These are phyloP conservation scores for Trichoderma simmonsii DNA, from an alignment of 2,329 filamentous ascomycete species.

Conservation along the genomic window DNA sequence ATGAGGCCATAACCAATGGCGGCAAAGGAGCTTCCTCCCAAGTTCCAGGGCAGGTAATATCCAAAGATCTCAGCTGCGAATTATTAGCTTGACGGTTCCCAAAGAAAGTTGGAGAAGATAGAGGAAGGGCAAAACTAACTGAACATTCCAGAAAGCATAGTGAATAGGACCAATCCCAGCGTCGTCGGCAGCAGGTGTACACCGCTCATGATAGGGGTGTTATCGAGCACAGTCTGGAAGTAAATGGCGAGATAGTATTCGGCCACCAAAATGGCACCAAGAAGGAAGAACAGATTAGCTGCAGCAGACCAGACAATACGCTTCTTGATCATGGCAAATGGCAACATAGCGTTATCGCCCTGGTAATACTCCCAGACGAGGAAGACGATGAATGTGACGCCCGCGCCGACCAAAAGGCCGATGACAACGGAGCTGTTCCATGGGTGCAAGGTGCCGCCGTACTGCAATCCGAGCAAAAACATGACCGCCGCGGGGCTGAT, in stretches of 20 bases:
- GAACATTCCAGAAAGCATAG: constrained; percentile 28
- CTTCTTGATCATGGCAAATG: constrained; percentile 36
- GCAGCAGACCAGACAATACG: constrained; percentile 23
- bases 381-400: constrained; percentile 24
- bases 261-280: neutral
- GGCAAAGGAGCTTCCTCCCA: constrained; percentile 16
- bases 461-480: neutral
- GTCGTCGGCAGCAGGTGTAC: constrained; percentile 30
- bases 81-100: neutral
- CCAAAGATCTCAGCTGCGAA: constrained; percentile 42
- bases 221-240: constrained; percentile 46
- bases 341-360: constrained; percentile 38
- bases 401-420: neutral
- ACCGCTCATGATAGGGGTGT: constrained; percentile 28
- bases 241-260: constrained; percentile 49
- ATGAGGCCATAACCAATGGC: constrained; percentile 41
- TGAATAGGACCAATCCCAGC: constrained; percentile 28
- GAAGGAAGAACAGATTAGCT: neutral
- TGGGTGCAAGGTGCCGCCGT: neutral
- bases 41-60: constrained; percentile 35
- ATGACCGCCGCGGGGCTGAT: neutral
- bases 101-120: neutral
- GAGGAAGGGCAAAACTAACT: constrained; percentile 22
- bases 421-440: neutral
- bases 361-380: constrained; percentile 40